Base-by-base conservation (phyloP, 2,329 filamentous ascomycete genomes). In the Penicillium olsonii region DNA sequence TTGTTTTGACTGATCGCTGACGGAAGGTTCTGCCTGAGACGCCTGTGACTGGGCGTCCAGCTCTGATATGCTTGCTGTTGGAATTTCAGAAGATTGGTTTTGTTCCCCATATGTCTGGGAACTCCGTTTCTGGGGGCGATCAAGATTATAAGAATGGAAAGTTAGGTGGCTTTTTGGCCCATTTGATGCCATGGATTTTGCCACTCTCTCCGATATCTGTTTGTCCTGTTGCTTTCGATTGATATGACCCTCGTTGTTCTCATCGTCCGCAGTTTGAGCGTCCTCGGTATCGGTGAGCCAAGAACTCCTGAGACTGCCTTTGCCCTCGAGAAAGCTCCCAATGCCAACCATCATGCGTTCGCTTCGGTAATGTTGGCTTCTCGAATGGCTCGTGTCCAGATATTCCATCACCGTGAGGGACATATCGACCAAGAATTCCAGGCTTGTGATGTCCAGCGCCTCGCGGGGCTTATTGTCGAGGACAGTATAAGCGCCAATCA, bases 401-500 rank as follows among this genome's bases (percentile, higher is more conserved):
- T 85, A 81, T 26, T 81, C 75, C 68, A 82, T 81, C 8, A 83
- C 71, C 1, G 79, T 80, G 12, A 71, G 67, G 0, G 77, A 71
- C 66, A 84, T 79, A 48, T 82, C 81, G 42, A 75, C 70, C 63
- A 58, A 26, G 15, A 56, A 58, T 8, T 49, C 45, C 4, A 19
- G 11, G 6, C 33, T 2, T 12, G 10, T 11, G 6, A 17, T 5
- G 12, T 84, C 71, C 52, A 83, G 82, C 11, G 10, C 18, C 4
- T 45, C 45, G 7, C 78, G 75, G 0, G 78, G 75, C 24, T 72
- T 70, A 42, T 83, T 76, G 53, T 84, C 82, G 0, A 82, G 70
- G 2, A 85, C 76, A 37, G 78, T 76, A 54, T 81, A 84, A 4
- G 75, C 75, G 12, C 84, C 84, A 47, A 87, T 84, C 29, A 75